phyloP scores from a whole-genome alignment of 192 early-diverging fungal genomes.

The Jimgerdemannia lactiflua region DNA sequence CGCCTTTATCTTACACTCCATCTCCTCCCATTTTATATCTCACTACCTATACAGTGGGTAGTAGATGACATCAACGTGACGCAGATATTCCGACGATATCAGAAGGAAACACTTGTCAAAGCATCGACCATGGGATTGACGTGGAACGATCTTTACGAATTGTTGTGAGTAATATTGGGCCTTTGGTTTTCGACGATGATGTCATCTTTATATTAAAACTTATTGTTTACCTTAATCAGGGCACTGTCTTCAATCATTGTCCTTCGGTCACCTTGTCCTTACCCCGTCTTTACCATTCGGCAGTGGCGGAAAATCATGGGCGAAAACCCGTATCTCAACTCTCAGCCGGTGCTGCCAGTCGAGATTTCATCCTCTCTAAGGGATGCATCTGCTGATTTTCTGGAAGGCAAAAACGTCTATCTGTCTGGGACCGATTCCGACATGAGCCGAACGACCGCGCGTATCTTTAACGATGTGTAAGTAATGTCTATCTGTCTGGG shows the following conservation, averaged over 20 bases:
- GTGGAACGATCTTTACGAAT: constrained; percentile 11
- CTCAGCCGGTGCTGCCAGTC: not conserved
- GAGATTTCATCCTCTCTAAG: constrained; percentile 14
- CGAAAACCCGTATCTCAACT: constrained; percentile 7
- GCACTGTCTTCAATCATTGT: constrained; percentile 12
- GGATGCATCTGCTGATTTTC: not conserved
- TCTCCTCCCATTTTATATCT: not conserved
- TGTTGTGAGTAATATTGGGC: constrained; percentile 9
- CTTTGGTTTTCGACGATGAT: not conserved
- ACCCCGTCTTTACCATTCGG: constrained; percentile 15
- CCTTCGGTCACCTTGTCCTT: constrained; percentile 11
- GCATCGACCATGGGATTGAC: constrained; percentile 4
- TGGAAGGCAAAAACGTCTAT: constrained; percentile 10
- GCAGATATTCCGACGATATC: not conserved
- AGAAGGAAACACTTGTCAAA: not conserved
- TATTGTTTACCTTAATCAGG: no score
- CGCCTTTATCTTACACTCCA: not conserved
- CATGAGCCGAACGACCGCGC: constrained; percentile 5
- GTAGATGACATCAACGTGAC: not conserved
- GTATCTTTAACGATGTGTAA: constrained; percentile 15
- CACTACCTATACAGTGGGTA: not conserved
- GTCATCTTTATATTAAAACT: no score
- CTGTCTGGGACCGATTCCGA: constrained; percentile 9
- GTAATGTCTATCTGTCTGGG: no score
- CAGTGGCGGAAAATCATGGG: constrained; percentile 7